Evolutionary conservation across 208 protist species (phyloP), one percentile per base, ranked within the genome.

Genomic region (Acanthamoeba sp.): DNA sequence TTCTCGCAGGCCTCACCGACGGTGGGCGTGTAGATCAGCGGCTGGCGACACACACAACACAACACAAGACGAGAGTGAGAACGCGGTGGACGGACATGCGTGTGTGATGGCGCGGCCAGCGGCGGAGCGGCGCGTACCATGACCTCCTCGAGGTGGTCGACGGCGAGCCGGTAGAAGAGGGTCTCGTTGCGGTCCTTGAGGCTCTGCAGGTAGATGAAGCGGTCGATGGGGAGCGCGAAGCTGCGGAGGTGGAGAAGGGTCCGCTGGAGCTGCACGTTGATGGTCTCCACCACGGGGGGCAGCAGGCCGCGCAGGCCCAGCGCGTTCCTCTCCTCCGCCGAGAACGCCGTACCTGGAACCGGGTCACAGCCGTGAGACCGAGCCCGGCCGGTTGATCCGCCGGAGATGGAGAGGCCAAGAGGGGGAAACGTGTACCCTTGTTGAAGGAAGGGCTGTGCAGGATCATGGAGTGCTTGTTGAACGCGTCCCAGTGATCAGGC

Each of bases 1-100:
- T 85, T 45, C n/a, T 62, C 27, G 50, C 64, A 94, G 29, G 73
- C 73, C 90, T 94, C 40, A 14, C 64, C 73, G 29, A 94, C 96
- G 22, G 97, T 98, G 64, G 97, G 97, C 24, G 97, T 98, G 93
- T 98, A 98, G 64, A 98, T 93, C 20, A 98, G 95, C 57, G 97
- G 97, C 36, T 73, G 34, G 38, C 36, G 5, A n/a, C 55, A 57
- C 12, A 24, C 55, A 59, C 48, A 59, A 24, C 55, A n/a, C 55
- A 27, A 1, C n/a, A n/a, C n/a, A n/a, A 6, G 0, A 59, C 55
- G 22, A 1, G 20, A 6, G n/a, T n/a, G n/a, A n/a, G n/a, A n/a
- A n/a, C n/a, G n/a, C n/a, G n/a, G n/a, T n/a, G n/a, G n/a, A n/a
- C n/a, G n/a, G n/a, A n/a, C n/a, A n/a, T n/a, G n/a, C n/a, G n/a